These are phyloP conservation scores for Asterionellopsis glacialis DNA, from an alignment of 108 stramenopile species.

Conservation along the genomic window DNA sequence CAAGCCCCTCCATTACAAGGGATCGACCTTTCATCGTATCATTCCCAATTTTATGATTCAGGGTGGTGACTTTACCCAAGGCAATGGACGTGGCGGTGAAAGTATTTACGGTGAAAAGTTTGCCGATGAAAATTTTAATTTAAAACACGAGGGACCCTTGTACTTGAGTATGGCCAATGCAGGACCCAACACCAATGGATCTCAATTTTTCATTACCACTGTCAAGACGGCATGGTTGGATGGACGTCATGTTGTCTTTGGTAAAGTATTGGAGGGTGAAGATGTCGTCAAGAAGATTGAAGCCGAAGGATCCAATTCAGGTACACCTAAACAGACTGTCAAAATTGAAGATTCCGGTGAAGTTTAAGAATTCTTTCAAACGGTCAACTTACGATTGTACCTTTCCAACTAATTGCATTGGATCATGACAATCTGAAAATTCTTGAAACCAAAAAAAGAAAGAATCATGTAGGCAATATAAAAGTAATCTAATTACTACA, in stretches of 20 bases:
- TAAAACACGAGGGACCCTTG: conserved; percentile 80
- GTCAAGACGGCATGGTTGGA: conserved; percentile 97
- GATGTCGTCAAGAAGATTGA: conserved; percentile 87
- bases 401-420: no score
- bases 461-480: no score
- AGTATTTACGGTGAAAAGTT: conserved; percentile 80
- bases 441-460: no score
- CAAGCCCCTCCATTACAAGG: conserved; percentile 67
- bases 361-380: no score
- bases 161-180: conserved; percentile 95
- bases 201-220: conserved; percentile 97
- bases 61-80: conserved; percentile 35
- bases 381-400: no score
- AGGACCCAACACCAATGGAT: conserved; percentile 80
- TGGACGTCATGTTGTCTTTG: conserved; percentile 94
- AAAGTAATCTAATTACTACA: no score
- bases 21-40: conserved; percentile 87
- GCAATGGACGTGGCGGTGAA: conserved; percentile 83
- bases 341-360: conserved; percentile 91
- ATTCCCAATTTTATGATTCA: conserved; percentile 88
- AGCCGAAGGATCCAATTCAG: conserved; percentile 69
- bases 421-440: no score
- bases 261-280: conserved; percentile 92
- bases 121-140: conserved; percentile 88
- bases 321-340: conserved; percentile 61